Evolutionary conservation across 139 green algal species (phyloP).

Genomic region (Nannochloris sp.): DNA sequence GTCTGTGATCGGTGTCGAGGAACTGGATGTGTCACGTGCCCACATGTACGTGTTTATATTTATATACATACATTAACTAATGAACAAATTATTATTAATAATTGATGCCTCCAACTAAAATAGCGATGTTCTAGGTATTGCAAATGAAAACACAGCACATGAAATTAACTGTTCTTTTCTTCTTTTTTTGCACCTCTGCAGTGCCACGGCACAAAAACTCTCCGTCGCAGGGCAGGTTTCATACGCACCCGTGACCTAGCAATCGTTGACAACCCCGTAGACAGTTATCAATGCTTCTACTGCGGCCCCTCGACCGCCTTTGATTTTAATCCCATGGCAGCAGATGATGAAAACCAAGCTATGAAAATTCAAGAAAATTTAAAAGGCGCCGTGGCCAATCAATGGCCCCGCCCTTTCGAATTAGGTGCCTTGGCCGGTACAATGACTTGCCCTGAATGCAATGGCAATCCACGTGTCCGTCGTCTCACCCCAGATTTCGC

Average conservation of each 20-base stretch:
- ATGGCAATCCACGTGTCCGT: constrained; percentile 7
- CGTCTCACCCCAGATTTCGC: constrained; percentile 32
- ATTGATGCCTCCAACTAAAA: too few relatives aligned
- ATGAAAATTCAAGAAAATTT: constrained; percentile 39
- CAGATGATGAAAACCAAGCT: constrained; percentile 9
- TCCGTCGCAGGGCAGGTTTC: constrained; percentile 25
- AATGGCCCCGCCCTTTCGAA: constrained; percentile 11
- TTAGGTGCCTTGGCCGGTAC: constrained; percentile 22
- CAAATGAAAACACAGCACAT: too few relatives aligned
- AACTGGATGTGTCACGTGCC: constrained; percentile 33
- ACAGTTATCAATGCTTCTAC: constrained; percentile 32
- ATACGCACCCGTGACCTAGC: constrained; percentile 10
- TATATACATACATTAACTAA: background rate
- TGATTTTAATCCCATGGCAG: constrained; percentile 13
- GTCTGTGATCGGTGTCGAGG: constrained; percentile 30
- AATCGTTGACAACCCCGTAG: constrained; percentile 22
- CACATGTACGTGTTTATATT: constrained; percentile 14
- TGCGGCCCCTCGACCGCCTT: constrained; percentile 22
- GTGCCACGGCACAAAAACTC: constrained; percentile 36
- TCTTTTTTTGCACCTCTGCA: constrained; percentile 7
- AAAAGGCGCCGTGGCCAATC: constrained; percentile 27
- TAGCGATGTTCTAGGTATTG: background rate
- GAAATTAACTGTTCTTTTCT: background rate
- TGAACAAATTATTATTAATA: too few relatives aligned
- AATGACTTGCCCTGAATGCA: constrained; percentile 25